Percentiles rank a stretch among this genome's conserved stretches.
Conservation (phyloP, 176 grass and related monocot species). For the Pontederia crassipes region DNA sequence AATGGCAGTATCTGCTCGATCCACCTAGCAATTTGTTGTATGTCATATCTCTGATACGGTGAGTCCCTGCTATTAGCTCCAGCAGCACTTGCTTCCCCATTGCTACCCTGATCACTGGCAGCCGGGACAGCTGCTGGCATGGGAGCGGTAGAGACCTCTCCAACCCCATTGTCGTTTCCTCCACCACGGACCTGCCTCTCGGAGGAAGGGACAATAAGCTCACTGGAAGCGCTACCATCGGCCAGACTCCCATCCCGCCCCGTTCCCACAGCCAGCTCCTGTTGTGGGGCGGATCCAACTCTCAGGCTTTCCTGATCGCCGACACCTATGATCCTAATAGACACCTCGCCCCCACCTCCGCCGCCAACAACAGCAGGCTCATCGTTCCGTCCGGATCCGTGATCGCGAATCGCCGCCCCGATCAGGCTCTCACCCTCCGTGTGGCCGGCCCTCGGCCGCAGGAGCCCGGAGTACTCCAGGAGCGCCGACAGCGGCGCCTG, state of each 20-base stretch:
- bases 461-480: conserved; percentile 83
- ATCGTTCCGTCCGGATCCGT: background rate
- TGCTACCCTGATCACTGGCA: background rate
- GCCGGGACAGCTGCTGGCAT: background rate
- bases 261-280: conserved; percentile 28
- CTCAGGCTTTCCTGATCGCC: conserved; percentile 39
- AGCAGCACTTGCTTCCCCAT: background rate
- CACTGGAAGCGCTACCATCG: conserved; percentile 3
- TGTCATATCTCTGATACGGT: conserved; percentile 78
- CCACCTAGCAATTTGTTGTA: conserved; percentile 88
- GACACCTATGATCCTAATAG: conserved; percentile 77
- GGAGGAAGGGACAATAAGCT: background rate
- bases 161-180: conserved; percentile 20
- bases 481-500: conserved; percentile 77
- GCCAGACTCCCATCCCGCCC: conserved; percentile 15
- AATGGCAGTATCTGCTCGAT: conserved; percentile 95
- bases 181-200: conserved; percentile 29
- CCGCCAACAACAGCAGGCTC: conserved; percentile 28
- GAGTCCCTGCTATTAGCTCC: conserved; percentile 45
- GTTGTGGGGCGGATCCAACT: conserved; percentile 24
- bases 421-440: conserved; percentile 20
- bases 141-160: conserved; percentile 8
- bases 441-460: conserved; percentile 33
- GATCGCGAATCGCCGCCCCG: conserved; percentile 12
- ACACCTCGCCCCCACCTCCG: conserved; percentile 44